A percentile compares a stretch with the other conserved stretches of the same genome.
These are phyloP conservation scores for Salvia sclarea DNA, from an alignment of 305 asterid genomes.

Conservation along the genomic window DNA sequence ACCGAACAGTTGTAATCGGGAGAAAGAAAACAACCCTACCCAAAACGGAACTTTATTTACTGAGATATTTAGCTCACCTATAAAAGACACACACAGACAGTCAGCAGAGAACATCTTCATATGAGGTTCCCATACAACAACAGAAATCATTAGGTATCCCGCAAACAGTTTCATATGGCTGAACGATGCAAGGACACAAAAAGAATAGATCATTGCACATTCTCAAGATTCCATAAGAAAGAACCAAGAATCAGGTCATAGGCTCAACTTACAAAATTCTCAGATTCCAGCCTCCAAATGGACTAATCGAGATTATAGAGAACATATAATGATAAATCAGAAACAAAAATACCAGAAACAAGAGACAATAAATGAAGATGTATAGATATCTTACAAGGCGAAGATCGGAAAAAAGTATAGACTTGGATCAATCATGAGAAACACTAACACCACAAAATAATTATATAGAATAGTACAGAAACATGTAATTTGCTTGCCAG, in stretches of 20 bases:
- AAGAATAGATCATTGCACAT: not conserved
- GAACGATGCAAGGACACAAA: not conserved
- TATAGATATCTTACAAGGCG: not conserved
- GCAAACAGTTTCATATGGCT: not conserved
- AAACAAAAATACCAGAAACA: not conserved
- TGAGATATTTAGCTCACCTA: not conserved
- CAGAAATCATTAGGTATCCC: not conserved
- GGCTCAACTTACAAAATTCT: conserved; percentile 4
- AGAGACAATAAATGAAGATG: not conserved
- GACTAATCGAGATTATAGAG: not conserved
- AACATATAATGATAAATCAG: not conserved
- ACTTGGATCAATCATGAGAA: not conserved
- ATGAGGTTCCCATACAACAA: not conserved
- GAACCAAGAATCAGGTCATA: not conserved
- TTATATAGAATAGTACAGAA: conserved; percentile 19
- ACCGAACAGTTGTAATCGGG: conserved; percentile 24
- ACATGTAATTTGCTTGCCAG: conserved; percentile 30
- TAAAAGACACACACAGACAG: not conserved
- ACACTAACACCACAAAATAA: not conserved
- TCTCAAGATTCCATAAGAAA: not conserved
- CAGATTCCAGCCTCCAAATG: conserved; percentile 5
- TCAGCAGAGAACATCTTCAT: conserved; percentile 3
- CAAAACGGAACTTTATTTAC: conserved; percentile 8
- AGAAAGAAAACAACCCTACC: conserved; percentile 26
- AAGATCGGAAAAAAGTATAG: conserved; percentile 8